Conservation (phyloP, 2,329 filamentous ascomycete genomes). For the Xylaria arbuscula region DNA sequence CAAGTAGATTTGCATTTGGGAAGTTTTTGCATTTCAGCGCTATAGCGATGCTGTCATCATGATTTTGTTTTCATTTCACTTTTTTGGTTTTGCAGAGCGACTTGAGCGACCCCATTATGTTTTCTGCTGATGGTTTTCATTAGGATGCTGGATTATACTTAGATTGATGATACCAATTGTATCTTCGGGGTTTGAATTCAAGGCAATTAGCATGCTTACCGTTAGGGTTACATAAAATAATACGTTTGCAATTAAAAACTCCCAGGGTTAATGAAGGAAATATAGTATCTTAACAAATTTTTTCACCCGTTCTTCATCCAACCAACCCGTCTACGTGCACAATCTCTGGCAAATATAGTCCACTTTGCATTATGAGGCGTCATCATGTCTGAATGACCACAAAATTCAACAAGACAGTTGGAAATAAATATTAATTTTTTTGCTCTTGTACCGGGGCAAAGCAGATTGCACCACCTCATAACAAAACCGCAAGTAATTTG, state of each 20-base stretch:
- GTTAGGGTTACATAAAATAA: neutral
- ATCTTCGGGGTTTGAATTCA: slow-evolving; percentile 11
- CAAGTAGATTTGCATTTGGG: slow-evolving; percentile 12
- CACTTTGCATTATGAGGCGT: neutral
- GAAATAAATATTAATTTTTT: neutral
- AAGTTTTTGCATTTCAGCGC: neutral
- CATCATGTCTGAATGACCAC: neutral
- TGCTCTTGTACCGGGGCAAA: neutral
- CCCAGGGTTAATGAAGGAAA: neutral
- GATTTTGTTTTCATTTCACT: neutral
- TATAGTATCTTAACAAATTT: neutral
- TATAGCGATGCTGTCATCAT: slow-evolving; percentile 1
- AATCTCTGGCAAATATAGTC: neutral
- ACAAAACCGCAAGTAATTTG: neutral
- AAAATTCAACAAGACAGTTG: no score
- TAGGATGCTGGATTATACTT: neutral
- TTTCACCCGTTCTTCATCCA: no score
- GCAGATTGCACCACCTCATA: neutral
- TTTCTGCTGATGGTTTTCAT: neutral
- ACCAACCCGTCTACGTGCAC: no score
- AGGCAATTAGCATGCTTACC: slow-evolving; percentile 2
- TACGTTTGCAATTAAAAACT: no score
- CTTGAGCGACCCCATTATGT: neutral
- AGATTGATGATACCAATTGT: slow-evolving; percentile 28
- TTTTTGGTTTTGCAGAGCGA: no score